Evolutionary conservation across 2,329 filamentous ascomycete species (phyloP).

Genomic region (Trichoderma pleuroti): DNA sequence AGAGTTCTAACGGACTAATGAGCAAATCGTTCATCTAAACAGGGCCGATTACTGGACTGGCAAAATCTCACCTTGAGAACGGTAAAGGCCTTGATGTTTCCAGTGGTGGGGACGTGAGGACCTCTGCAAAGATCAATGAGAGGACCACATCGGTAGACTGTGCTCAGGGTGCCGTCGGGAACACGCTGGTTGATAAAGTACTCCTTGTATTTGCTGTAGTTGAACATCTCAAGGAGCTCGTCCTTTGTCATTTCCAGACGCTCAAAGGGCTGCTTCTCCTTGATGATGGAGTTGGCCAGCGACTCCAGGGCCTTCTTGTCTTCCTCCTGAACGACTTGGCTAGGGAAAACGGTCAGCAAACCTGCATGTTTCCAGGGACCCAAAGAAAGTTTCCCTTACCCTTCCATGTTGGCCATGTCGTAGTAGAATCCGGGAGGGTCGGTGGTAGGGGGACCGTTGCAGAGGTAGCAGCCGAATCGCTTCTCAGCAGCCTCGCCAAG

Average conservation of each 20-base stretch:
- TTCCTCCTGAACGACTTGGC: slow-evolving; percentile 65
- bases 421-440: slow-evolving; percentile 84
- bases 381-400: slow-evolving; percentile 25
- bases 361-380: background rate
- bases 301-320: slow-evolving; percentile 86
- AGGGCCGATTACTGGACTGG: background rate
- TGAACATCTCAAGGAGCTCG: slow-evolving; percentile 89
- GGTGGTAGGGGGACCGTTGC: slow-evolving; percentile 87
- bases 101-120: slow-evolving; percentile 87
- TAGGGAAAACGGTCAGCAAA: slow-evolving; percentile 43
- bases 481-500: slow-evolving; percentile 93
- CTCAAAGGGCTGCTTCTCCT: slow-evolving; percentile 95
- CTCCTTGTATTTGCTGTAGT: slow-evolving; percentile 97
- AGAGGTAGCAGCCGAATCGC: slow-evolving; percentile 85
- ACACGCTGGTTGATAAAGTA: slow-evolving; percentile 77
- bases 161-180: slow-evolving; percentile 81
- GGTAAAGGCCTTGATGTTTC: slow-evolving; percentile 90
- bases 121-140: slow-evolving; percentile 94
- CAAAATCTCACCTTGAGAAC: slow-evolving; percentile 65
- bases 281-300: slow-evolving; percentile 78
- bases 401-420: slow-evolving; percentile 70
- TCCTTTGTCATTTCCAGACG: slow-evolving; percentile 85
- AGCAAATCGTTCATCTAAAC: slow-evolving; percentile 11
- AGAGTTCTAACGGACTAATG: slow-evolving; percentile 52
- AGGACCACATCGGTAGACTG: slow-evolving; percentile 90